phyloP scores from a whole-genome alignment of 495 filamentous ascomycete species.

The Margaritispora aquatica region DNA sequence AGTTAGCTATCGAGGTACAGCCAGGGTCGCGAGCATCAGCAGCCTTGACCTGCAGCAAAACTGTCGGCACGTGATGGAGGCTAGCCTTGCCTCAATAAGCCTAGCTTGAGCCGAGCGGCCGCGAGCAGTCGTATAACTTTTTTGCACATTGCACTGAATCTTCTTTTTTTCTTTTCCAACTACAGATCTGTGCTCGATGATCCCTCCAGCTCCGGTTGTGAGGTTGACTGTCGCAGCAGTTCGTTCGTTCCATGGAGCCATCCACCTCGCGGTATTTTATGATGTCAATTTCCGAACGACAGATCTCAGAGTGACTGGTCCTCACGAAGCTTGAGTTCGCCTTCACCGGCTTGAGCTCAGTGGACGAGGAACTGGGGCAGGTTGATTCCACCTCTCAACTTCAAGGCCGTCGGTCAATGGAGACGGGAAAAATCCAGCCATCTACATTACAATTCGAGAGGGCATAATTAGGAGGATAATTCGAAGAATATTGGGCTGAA shows the following conservation, averaged over 20 bases:
- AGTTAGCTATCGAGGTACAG: too few species aligned
- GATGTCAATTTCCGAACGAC: slow-evolving; percentile 89
- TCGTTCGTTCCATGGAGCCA: slow-evolving; percentile 82
- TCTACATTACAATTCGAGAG: slow-evolving; percentile 60
- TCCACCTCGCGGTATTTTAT: slow-evolving; percentile 41
- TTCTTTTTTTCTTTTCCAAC: slow-evolving; percentile 41
- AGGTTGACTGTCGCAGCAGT: slow-evolving; percentile 76
- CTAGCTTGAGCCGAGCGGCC: not conserved
- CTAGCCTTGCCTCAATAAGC: too few species aligned
- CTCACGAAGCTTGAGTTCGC: slow-evolving; percentile 61
- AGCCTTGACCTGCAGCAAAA: not conserved
- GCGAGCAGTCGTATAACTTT: slow-evolving; percentile 1
- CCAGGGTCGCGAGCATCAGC: not conserved
- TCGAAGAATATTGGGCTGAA: too few species aligned
- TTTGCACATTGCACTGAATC: slow-evolving; percentile 4
- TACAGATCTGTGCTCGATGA: slow-evolving; percentile 77
- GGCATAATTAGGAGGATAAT: too few species aligned
- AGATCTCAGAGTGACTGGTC: slow-evolving; percentile 74
- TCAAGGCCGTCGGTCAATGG: too few species aligned
- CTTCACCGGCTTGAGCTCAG: slow-evolving; percentile 59
- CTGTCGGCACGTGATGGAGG: too few species aligned
- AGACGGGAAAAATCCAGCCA: too few species aligned
- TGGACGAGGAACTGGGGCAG: slow-evolving; percentile 56
- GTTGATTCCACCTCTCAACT: slow-evolving; percentile 87
- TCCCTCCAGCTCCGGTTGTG: slow-evolving; percentile 56